phyloP scores from a whole-genome alignment of 176 grass and related monocot species.

The Lolium multiflorum region DNA sequence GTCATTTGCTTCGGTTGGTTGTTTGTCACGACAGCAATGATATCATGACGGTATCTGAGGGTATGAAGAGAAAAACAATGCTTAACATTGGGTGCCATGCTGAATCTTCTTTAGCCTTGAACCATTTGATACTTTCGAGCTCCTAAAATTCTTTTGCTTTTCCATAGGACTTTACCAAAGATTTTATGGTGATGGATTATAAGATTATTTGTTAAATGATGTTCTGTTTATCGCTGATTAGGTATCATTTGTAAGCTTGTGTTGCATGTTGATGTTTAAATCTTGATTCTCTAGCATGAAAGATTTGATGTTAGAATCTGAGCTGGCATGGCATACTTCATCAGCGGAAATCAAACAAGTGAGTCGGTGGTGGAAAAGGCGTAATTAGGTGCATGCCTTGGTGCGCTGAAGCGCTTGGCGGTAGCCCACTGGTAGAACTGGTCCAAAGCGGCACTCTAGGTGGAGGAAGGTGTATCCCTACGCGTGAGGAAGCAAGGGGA shows the following conservation, averaged over 20 bases:
- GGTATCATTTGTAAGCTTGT: background rate
- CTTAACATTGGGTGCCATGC: conserved; percentile 38
- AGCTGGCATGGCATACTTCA: background rate
- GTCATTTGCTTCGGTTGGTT: conserved; percentile 47
- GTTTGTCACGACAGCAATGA: conserved; percentile 41
- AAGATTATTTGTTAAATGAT: conserved; percentile 49
- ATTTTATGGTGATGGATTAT: conserved; percentile 50
- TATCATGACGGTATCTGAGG: conserved; percentile 46
- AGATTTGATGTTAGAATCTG: background rate
- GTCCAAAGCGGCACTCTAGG: too few relatives aligned
- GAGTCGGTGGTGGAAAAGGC: background rate
- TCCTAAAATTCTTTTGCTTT: conserved; percentile 56
- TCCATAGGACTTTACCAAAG: conserved; percentile 51
- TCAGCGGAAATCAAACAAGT: background rate
- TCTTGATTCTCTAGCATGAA: background rate
- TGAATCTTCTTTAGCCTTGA: conserved; percentile 42
- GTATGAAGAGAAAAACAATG: conserved; percentile 52
- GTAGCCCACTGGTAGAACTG: too few relatives aligned
- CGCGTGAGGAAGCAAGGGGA: too few relatives aligned
- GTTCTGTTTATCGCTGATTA: conserved; percentile 23
- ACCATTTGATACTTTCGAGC: conserved; percentile 54
- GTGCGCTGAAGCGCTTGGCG: too few relatives aligned
- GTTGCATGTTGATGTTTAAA: background rate
- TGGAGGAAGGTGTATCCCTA: too few relatives aligned
- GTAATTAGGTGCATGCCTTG: too few relatives aligned